Base-by-base conservation (phyloP, 2,329 filamentous ascomycete species). In the Cercospora zeina region DNA sequence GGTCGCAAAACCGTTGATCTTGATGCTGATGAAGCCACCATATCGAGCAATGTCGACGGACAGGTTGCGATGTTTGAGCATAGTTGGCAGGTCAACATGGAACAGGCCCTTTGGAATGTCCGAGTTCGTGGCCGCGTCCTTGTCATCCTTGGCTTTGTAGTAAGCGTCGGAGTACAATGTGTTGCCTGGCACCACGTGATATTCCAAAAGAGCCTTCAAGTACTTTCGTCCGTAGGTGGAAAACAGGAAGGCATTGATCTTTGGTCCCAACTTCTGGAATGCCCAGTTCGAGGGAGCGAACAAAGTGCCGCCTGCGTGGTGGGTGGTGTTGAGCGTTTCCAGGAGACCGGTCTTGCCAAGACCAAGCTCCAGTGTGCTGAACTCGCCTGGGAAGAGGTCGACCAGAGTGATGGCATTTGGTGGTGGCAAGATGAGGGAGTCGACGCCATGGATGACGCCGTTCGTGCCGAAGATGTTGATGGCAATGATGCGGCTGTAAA, bases 161-260 rank as follows among this genome's bases (percentile, higher is more conserved):
- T 88, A 90, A 4, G 87, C 89, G 72, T 96, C 93, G 5, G 88
- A 90, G 80, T 96, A 97, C 0, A 96, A 78, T 0, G 89, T 93
- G 62, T 87, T 82, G 70, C 90, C 85, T 45, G 86, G 82, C 1
- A 89, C 88, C 54, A 93, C 82, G 71, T 93, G 89, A 73, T 96
- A 96, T 78, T 90, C 81, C 14, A 96, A 80, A 50, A 96, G 79
- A 0, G 90, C 90, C 67, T 84, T 86, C 16, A 97, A 83, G 73
- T 91, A 96, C 74, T 87, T 87, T 66, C 83, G 80, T 1, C 93
- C 93, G 57, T 82, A 83, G 30, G 84, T 80, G 62, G 88, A 90
- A 82, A 97, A 97, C 3, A 97, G 81, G 82, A 96, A 97, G 21
- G 87, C 89, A 72, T 93, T 96, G 70, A 88, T 85, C 59, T 75